Base-by-base conservation (phyloP, 257 asterid genomes). In the Solanum sejunctum region DNA sequence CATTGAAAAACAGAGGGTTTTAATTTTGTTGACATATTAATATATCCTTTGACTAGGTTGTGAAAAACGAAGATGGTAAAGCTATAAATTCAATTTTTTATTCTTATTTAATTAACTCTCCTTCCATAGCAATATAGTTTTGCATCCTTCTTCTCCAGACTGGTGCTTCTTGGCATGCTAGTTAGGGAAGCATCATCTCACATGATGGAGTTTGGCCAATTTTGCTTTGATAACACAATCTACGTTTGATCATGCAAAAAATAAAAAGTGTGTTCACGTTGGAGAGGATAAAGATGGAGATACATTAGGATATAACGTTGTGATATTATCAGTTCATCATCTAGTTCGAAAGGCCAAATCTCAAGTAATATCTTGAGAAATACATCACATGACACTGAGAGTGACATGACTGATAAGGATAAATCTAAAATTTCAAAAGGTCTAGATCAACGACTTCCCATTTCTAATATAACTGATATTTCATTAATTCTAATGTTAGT, bases 401-500 rank as follows among this genome's bases (percentile, higher is more conserved):
- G 23, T 52, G 93, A 86, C 75, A 57, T 69, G 51, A 80, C 86
- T 51, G 83, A 72, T 75, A 72, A 84, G 4, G 84, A 79, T 82
- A 32, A 70, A 43, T 75, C 87, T 12, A 87, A 86, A 71, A 58
- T 63, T 63, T 63, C 72, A 7, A 87, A 71, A n/a, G 87, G 86
- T 86, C 49, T 88, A 26, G 84, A 81, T 75, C 91, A 81, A 64
- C 71, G 83, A 2, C 5, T 56, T 56, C 75, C 77, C 64, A 52
- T 85, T 60, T 36, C 39, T 61, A 16, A 21, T 6, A 56, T 90
- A 49, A 88, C 89, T 10, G 96, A 89, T 60, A 86, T 78, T 16
- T 61, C 93, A 86, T 84, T 87, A 85, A 61, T 83, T 85, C 91
- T n/a, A 81, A 83, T 78, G 66, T 18, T 52, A 85, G 58, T 85